Percentiles rank a stretch among this genome's conserved stretches.
phyloP scores from a whole-genome alignment of 805 yeast genomes.

The Barnettozyma botsteinii region DNA sequence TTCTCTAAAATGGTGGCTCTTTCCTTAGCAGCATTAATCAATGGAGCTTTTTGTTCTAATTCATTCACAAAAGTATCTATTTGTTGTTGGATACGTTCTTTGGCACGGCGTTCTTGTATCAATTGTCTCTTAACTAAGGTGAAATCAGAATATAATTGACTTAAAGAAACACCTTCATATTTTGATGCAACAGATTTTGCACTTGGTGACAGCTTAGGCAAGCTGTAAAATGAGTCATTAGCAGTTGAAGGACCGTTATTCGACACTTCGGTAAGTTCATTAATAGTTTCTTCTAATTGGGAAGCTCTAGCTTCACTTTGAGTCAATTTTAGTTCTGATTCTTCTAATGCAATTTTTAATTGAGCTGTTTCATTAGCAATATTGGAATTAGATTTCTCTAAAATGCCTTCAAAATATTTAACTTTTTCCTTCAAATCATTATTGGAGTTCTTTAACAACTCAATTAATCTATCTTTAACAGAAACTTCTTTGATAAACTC shows the following conservation, averaged over 20 bases:
- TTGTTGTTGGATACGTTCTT: conserved; percentile 63
- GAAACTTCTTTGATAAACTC: conserved; percentile 52
- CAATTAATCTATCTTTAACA: conserved; percentile 55
- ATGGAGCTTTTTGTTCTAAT: conserved; percentile 72
- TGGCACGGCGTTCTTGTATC: conserved; percentile 63
- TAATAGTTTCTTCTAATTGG: conserved; percentile 40
- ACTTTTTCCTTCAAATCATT: conserved; percentile 49
- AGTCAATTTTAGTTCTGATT: conserved; percentile 45
- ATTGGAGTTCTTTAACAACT: conserved; percentile 48
- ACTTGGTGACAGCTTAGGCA: conserved; percentile 44
- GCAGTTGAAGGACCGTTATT: conserved; percentile 5
- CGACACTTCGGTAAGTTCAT: conserved; percentile 30
- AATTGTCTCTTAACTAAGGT: conserved; percentile 60
- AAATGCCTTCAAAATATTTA: conserved; percentile 42
- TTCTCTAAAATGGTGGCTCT: conserved; percentile 51
- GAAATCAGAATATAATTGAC: conserved; percentile 61
- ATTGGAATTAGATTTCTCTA: conserved; percentile 16
- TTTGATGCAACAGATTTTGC: conserved; percentile 49
- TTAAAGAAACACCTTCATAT: conserved; percentile 50
- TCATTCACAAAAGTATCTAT: conserved; percentile 68
- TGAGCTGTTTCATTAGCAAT: conserved; percentile 51
- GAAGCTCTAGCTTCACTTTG: conserved; percentile 38
- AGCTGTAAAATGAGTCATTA: conserved; percentile 16
- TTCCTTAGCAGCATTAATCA: conserved; percentile 59
- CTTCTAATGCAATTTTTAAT: conserved; percentile 50